These are phyloP conservation scores for Chrysosphaeria jannelii DNA, from an alignment of 2,329 filamentous ascomycete genomes.

Conservation along the genomic window DNA sequence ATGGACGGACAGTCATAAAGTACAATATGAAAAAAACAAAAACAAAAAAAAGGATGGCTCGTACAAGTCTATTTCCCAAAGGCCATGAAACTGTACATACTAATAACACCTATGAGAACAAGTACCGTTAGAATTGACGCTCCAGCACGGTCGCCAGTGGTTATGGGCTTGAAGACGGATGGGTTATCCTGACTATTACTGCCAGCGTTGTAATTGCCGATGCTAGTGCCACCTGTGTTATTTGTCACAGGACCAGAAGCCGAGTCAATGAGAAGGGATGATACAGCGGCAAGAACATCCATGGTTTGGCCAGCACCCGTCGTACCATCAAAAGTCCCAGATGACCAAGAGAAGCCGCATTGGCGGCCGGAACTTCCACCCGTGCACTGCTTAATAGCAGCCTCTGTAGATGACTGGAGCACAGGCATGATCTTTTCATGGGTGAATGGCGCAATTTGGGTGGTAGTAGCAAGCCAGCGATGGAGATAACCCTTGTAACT, in stretches of 20 bases:
- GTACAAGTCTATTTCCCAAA: constrained; percentile 3
- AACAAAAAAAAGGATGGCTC: neutral
- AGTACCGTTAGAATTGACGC: constrained; percentile 32
- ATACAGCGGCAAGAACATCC: constrained; percentile 20
- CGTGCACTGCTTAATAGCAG: constrained; percentile 18
- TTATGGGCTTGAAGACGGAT: constrained; percentile 11
- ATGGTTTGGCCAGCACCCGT: constrained; percentile 24
- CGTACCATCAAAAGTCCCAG: constrained; percentile 15
- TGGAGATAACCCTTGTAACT: constrained; percentile 26
- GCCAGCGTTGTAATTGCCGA: constrained; percentile 16
- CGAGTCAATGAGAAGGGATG: constrained; percentile 12
- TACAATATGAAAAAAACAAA: constrained; percentile 1
- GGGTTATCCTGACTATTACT: constrained; percentile 8
- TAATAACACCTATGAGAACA: constrained; percentile 12
- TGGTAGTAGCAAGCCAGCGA: constrained; percentile 18
- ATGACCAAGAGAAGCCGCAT: constrained; percentile 24
- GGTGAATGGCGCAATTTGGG: constrained; percentile 18
- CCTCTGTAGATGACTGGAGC: constrained; percentile 16
- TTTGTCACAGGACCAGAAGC: constrained; percentile 11
- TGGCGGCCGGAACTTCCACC: constrained; percentile 12
- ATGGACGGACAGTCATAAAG: no score
- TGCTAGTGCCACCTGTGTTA: constrained; percentile 17
- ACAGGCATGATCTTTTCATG: constrained; percentile 13
- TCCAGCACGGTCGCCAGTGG: constrained; percentile 32
- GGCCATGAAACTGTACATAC: constrained; percentile 10